Percentiles rank a stretch among this genome's conserved stretches.
Conservation (phyloP, 1,139 yeast genomes). For the Yarrowia galli region DNA sequence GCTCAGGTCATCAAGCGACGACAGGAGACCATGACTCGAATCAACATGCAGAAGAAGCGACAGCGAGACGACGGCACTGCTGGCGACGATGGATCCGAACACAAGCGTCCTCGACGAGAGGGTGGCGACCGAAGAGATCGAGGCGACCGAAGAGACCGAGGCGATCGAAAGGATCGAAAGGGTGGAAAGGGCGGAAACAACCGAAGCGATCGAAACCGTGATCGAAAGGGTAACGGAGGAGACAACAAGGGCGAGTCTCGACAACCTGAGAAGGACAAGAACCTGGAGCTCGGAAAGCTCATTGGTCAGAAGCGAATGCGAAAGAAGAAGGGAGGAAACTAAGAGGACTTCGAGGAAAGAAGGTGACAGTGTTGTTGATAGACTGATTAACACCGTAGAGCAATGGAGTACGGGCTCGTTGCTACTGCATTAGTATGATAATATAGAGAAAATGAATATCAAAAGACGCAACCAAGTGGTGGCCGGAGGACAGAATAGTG, state of each 20-base stretch:
- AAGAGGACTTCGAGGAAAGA: background rate
- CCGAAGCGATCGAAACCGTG: background rate
- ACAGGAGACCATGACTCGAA: conserved; percentile 57
- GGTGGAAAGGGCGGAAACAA: background rate
- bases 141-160: conserved; percentile 20
- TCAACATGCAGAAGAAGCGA: conserved; percentile 40
- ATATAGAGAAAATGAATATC: background rate
- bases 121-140: conserved; percentile 30
- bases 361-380: conserved; percentile 23
- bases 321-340: conserved; percentile 42
- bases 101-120: conserved; percentile 31
- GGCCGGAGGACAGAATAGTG: no score
- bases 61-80: conserved; percentile 23
- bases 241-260: conserved; percentile 44
- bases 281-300: conserved; percentile 50
- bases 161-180: conserved; percentile 42
- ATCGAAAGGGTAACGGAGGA: conserved; percentile 46
- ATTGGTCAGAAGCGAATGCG: conserved; percentile 48
- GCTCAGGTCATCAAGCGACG: conserved; percentile 93
- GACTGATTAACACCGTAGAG: conserved; percentile 8
- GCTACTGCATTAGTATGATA: conserved; percentile 10
- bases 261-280: conserved; percentile 50
- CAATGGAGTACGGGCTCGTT: conserved; percentile 2
- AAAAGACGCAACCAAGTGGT: no score
- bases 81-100: background rate